Percentiles rank a stretch among this genome's conserved stretches.
Conservation (phyloP, 768 basidiomycete genomes). For the Boletus sensibilis region DNA sequence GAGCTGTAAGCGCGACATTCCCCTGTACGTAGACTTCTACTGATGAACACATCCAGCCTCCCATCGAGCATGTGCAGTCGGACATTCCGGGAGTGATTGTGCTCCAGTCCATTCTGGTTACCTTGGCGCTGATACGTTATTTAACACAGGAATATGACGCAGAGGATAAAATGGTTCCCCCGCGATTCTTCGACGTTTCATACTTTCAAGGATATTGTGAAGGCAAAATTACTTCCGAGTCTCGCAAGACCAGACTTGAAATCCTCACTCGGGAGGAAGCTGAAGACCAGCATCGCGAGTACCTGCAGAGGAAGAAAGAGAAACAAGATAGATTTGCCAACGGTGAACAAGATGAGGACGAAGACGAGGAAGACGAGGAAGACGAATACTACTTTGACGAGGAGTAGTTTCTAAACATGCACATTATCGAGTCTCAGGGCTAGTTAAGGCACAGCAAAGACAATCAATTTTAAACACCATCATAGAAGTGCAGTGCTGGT, state of each 20-base stretch:
- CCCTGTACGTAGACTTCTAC: neutral
- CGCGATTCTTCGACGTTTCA: conserved; percentile 19
- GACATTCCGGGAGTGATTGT: neutral
- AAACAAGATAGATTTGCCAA: conserved; percentile 8
- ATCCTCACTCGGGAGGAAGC: conserved; percentile 24
- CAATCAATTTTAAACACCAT: too few species aligned
- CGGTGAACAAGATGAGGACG: conserved; percentile 11
- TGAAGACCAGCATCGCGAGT: conserved; percentile 2
- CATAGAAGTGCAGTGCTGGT: too few species aligned
- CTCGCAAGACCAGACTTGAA: conserved; percentile 21
- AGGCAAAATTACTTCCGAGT: conserved; percentile 22
- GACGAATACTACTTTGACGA: neutral
- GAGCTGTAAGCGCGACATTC: conserved; percentile 15
- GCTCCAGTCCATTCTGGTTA: neutral
- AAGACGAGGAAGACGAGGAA: conserved; percentile 6
- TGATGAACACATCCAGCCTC: conserved; percentile 12
- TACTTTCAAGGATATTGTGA: conserved; percentile 27
- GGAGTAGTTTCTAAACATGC: neutral
- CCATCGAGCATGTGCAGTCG: conserved; percentile 19
- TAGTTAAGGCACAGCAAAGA: neutral
- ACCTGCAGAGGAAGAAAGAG: conserved; percentile 6
- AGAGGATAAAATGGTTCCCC: conserved; percentile 22
- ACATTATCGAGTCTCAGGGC: neutral
- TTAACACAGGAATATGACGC: conserved; percentile 21
- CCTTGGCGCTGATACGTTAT: neutral